These are phyloP conservation scores for Penicillium oxalicum DNA, from an alignment of 2,329 filamentous ascomycete genomes.

Conservation along the genomic window DNA sequence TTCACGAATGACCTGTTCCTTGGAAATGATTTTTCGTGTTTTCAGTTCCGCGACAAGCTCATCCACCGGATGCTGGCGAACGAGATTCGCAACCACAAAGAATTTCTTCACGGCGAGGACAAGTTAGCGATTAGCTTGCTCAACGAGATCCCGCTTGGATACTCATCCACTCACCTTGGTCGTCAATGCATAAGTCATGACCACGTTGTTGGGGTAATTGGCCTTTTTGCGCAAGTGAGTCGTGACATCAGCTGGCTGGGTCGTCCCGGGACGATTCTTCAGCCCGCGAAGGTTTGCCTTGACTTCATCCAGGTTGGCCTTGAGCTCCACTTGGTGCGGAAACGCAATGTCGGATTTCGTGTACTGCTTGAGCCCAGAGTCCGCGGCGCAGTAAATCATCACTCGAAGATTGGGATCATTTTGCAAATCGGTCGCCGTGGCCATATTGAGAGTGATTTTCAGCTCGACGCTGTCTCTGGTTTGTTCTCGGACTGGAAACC, in stretches of 20 bases:
- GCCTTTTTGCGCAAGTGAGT: constrained; percentile 61
- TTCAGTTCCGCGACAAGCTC: constrained; percentile 65
- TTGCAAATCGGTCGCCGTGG: constrained; percentile 51
- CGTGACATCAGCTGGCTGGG: constrained; percentile 87
- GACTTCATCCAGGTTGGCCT: constrained; percentile 79
- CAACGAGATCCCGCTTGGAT: neutral
- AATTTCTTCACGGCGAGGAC: constrained; percentile 52
- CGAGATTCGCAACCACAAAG: constrained; percentile 68
- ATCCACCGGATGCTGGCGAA: constrained; percentile 64
- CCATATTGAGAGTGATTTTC: constrained; percentile 52
- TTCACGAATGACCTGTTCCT: constrained; percentile 74
- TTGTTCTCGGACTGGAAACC: constrained; percentile 49
- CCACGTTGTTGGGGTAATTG: constrained; percentile 68
- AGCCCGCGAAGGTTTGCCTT: constrained; percentile 90
- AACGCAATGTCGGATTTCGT: constrained; percentile 68
- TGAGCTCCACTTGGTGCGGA: constrained; percentile 86
- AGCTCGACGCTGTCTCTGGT: constrained; percentile 56
- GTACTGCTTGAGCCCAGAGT: constrained; percentile 54
- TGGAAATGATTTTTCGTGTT: constrained; percentile 65
- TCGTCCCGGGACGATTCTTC: constrained; percentile 94
- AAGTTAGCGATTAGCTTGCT: neutral
- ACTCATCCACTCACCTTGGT: constrained; percentile 58
- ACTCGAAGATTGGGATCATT: constrained; percentile 60
- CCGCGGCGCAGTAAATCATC: constrained; percentile 76
- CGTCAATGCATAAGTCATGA: constrained; percentile 88